A percentile compares a stretch with the other conserved stretches of the same genome.
Conservation (phyloP, 2,329 filamentous ascomycete species). For the Talaromyces sp. region DNA sequence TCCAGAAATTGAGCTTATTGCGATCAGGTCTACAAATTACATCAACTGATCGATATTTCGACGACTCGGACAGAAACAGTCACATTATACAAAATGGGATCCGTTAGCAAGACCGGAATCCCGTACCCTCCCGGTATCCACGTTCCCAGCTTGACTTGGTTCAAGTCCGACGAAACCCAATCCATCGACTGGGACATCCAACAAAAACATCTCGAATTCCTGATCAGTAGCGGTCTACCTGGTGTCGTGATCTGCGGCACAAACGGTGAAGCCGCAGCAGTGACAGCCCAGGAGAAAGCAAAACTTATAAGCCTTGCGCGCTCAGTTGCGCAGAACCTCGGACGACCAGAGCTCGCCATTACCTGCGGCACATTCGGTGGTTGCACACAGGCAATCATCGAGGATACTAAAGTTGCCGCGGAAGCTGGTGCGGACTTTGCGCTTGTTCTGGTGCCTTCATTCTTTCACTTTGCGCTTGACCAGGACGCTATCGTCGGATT, state of each 20-base stretch:
- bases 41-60: background rate
- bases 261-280: conserved; percentile 45
- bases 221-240: conserved; percentile 53
- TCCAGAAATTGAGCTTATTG: background rate
- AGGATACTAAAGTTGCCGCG: conserved; percentile 62
- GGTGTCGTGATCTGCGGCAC: conserved; percentile 47
- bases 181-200: conserved; percentile 57
- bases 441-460: conserved; percentile 67
- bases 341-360: conserved; percentile 36
- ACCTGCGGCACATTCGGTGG: conserved; percentile 41
- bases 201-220: conserved; percentile 51
- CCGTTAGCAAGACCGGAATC: background rate
- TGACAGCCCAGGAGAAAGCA: conserved; percentile 39
- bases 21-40: background rate
- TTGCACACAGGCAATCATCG: conserved; percentile 44
- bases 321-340: conserved; percentile 34
- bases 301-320: conserved; percentile 39
- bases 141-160: conserved; percentile 57
- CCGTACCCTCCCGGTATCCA: conserved; percentile 50
- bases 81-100: conserved; percentile 8
- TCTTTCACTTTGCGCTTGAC: conserved; percentile 66
- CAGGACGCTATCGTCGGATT: conserved; percentile 57
- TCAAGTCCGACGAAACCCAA: conserved; percentile 46
- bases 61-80: background rate
- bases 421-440: conserved; percentile 67